These are phyloP conservation scores for Paramecium octaurelia DNA, from an alignment of 73 alveolate genomes.

Conservation along the genomic window DNA sequence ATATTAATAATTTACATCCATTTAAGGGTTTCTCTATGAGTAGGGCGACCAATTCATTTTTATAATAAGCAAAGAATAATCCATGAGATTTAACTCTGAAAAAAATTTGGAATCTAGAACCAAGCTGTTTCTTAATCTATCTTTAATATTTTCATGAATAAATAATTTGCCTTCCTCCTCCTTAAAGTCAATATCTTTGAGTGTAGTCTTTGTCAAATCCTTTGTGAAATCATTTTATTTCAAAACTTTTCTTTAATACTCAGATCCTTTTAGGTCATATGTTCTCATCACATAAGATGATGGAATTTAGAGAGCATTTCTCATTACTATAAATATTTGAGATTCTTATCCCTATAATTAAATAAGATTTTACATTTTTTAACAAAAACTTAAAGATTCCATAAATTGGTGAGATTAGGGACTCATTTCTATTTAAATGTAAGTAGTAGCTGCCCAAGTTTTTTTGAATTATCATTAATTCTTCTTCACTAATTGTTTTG, in stretches of 20 bases:
- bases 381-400: not conserved
- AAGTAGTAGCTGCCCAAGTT: not conserved
- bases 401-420: not conserved
- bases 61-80: not conserved
- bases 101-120: not conserved
- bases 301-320: not conserved
- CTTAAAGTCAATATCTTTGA: constrained; percentile 17
- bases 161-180: not conserved
- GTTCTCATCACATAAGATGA: not conserved
- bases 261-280: constrained; percentile 31
- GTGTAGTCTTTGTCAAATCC: not conserved
- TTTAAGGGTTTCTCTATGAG: not conserved
- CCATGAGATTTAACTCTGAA: not conserved
- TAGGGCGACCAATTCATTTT: not conserved
- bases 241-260: not conserved
- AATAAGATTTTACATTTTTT: not conserved
- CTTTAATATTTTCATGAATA: not conserved
- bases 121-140: not conserved
- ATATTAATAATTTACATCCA: not conserved
- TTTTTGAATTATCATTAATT: not conserved
- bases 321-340: not conserved
- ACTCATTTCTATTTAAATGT: not conserved
- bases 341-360: not conserved
- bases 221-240: not conserved
- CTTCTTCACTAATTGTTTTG: not conserved